A percentile compares a stretch with the other conserved stretches of the same genome.
Evolutionary conservation across 352 stramenopile species (phyloP).

Genomic region (Thraustochytrium striatum): DNA sequence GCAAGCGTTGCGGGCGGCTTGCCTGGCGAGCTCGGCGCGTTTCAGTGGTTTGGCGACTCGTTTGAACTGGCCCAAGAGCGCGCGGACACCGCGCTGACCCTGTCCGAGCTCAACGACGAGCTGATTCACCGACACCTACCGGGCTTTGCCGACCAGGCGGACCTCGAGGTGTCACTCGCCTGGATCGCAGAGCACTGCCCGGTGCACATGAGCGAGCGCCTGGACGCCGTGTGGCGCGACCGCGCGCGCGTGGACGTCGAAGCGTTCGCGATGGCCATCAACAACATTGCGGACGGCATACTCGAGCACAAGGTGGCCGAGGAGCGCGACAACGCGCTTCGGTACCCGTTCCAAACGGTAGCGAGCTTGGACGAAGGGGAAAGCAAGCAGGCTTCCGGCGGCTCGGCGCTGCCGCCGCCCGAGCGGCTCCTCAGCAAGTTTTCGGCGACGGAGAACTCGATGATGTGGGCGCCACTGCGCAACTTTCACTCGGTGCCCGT

Average conservation of each 20-base stretch:
- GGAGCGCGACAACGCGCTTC: background rate
- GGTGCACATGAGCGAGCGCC: background rate
- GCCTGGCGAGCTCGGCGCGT: background rate
- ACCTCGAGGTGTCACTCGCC: background rate
- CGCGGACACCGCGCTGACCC: background rate
- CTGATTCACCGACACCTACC: background rate
- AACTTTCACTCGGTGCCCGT: conserved; percentile 8
- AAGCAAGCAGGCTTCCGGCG: background rate
- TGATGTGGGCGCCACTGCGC: background rate
- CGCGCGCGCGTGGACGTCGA: background rate
- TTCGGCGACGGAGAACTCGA: conserved; percentile 1
- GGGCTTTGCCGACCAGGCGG: background rate
- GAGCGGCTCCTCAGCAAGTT: background rate
- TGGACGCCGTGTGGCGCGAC: background rate
- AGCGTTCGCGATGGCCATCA: background rate
- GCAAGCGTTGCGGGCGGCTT: background rate
- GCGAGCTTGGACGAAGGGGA: no score
- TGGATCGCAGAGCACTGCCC: background rate
- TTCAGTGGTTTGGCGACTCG: background rate
- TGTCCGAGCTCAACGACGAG: conserved; percentile 24
- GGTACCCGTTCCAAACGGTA: no score
- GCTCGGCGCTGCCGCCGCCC: background rate
- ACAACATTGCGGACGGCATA: background rate
- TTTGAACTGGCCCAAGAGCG: background rate
- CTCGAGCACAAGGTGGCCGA: background rate